Conservation (phyloP, 768 basidiomycete species). For the Podaxis sp. region DNA sequence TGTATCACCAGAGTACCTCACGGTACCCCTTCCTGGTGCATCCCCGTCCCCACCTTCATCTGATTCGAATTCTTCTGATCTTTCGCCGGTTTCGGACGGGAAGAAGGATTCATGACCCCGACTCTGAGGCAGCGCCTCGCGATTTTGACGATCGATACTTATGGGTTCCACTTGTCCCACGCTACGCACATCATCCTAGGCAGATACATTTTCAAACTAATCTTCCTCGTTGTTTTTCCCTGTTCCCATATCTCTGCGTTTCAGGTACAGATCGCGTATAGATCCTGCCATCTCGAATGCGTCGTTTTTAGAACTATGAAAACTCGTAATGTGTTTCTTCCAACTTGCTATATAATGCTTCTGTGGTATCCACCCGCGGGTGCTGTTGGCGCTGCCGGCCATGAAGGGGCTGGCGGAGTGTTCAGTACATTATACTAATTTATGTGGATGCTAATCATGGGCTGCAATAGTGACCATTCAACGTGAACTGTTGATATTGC, state of each 20-base stretch:
- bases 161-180: neutral
- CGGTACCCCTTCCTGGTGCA: neutral
- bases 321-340: neutral
- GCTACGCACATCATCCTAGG: neutral
- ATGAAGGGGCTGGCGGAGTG: neutral
- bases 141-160: neutral
- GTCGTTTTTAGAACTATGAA: neutral
- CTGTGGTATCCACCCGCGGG: neutral
- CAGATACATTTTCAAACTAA: neutral
- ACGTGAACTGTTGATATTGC: constrained; percentile 47
- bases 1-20: constrained; percentile 2
- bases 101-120: constrained; percentile 23
- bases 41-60: constrained; percentile 5
- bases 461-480: neutral
- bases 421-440: neutral
- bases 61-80: constrained; percentile 18
- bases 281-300: neutral
- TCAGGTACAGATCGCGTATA: neutral
- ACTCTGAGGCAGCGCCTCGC: neutral
- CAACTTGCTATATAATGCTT: neutral
- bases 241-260: neutral
- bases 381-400: neutral
- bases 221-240: neutral
- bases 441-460: neutral
- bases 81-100: constrained; percentile 8